Evolutionary conservation across 805 yeast genomes (phyloP), one percentile per base, ranked within the genome.

Genomic region (Debaryomyces hansenii): DNA sequence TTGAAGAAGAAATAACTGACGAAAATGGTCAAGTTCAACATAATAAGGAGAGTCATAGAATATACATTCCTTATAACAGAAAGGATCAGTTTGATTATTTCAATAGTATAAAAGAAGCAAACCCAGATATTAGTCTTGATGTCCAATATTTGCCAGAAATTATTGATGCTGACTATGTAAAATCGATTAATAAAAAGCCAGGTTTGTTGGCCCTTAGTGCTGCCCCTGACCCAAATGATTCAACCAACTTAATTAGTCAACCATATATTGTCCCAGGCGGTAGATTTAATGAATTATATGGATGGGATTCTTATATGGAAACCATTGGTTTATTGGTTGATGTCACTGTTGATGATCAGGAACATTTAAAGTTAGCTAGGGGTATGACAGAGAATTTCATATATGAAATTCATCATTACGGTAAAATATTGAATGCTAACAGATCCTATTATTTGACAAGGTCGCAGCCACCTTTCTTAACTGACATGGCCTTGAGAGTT

Each of bases 191-290:
- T 63, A 78, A 80, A 29, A 81, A 78, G 51, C 98, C 98, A 0
- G 99, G 99, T 0, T 72, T 92, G 44, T 74, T 92, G 49, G 87
- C 96, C 0, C 72, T 92, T 34, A 96, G 92, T 1, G 79, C 87
- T 74, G 77, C 75, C 49, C 77, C 63, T 16, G 82, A 83, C 53
- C 82, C 85, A 6, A 58, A 69, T 3, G 79, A 82, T 46, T 78
- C 79, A 35, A 62, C 60, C 14, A 72, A 77, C 11, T 56, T 85
- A 40, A 72, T 78, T 34, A 89, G 90, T 16, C 83, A 78, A 58
- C 96, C 96, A 0, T 92, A 92, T 64, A 87, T 89, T 14, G 98
- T 92, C 20, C 99, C 99, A 1, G 99, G 99, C 14, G 98, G 99
- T 18, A 75, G 99, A 52, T 92, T 92, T 68, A 94, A 94, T 69